Base-by-base conservation (phyloP, 495 filamentous ascomycete genomes). In the Lentithecium fluviatile region DNA sequence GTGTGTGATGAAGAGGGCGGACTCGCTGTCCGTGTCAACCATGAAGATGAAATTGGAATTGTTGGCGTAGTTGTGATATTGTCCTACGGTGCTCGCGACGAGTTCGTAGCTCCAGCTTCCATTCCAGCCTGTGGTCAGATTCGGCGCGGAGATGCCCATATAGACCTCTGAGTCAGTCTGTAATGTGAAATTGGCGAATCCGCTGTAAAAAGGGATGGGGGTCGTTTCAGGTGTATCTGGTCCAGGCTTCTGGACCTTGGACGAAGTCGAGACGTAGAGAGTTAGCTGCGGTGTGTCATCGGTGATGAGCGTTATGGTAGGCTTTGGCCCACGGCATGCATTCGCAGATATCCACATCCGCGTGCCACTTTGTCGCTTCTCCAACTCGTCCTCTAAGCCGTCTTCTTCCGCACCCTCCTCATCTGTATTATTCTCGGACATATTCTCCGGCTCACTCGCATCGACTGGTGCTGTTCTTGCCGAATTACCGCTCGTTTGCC, bases 311-410 rank as follows among this genome's bases (percentile, higher is more conserved):
- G 53, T 46, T 11, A 70, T 62, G 72, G 80, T 78, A 63, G 78
- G 68, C 51, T 55, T 66, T 0, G 92, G 92, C 64, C 91, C 89
- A 15, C 79, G 64, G 73, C 92, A 97, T 7, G 89, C 88, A 56
- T 88, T 95, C 34, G 92, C 80, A 3, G 90, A 88, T 48, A 97
- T 79, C 65, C 85, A 95, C 6, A 96, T 74, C 48, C 57, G 60
- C 40, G 60, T 58, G 47, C n/a, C 10, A 32, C 6, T 43, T n/a
- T 54, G 34, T 45, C 53, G 59, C 20, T 52, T 51, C 24, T 58
- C 56, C 13, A 43, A 43, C 40, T 43, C 40, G 40, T 15, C 40
- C 26, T 65, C 56, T 20, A 56, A 12, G 43, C 62, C 54, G 20
- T 37, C 29, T 34, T 47, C 55, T 19, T 56, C 49, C 7, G 26